Evolutionary conservation across 164 flowering plant species (phyloP).

Genomic region (Piper betle): DNA sequence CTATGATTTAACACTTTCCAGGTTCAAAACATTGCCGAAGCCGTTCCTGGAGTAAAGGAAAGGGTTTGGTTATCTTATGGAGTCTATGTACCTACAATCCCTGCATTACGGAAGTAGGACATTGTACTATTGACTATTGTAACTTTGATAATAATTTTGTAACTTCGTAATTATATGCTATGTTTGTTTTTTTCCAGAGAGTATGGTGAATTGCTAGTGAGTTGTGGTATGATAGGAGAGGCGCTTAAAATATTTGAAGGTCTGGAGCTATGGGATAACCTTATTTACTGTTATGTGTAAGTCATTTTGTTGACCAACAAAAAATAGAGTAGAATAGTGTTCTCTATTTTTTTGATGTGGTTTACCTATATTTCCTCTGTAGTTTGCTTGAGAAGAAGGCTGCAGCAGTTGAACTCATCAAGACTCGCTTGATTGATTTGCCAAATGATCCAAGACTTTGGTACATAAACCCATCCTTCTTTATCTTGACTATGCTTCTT

Average conservation of each 20-base stretch:
- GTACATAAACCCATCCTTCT: conserved; percentile 20
- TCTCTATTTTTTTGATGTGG: conserved; percentile 2
- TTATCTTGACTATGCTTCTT: background rate
- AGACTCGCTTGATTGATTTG: conserved; percentile 38
- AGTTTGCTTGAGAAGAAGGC: conserved; percentile 83
- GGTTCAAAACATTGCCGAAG: conserved; percentile 44
- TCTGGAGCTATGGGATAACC: conserved; percentile 90
- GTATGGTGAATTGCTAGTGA: conserved; percentile 68
- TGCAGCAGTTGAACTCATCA: conserved; percentile 88
- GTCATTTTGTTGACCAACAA: background rate
- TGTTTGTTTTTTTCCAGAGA: conserved; percentile 32
- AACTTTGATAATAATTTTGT: background rate
- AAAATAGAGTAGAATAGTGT: background rate
- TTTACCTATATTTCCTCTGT: background rate
- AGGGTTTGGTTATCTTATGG: conserved; percentile 53
- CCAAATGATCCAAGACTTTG: conserved; percentile 84
- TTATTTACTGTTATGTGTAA: conserved; percentile 79
- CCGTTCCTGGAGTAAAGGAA: conserved; percentile 38
- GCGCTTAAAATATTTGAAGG: conserved; percentile 76
- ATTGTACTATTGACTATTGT: background rate
- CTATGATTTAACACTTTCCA: conserved; percentile 7
- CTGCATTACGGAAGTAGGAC: conserved; percentile 62
- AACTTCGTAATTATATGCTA: background rate
- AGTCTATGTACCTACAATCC: conserved; percentile 53
- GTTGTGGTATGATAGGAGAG: conserved; percentile 82